Base-by-base conservation (phyloP, 192 early-diverging fungal species). In the Podila verticillata region DNA sequence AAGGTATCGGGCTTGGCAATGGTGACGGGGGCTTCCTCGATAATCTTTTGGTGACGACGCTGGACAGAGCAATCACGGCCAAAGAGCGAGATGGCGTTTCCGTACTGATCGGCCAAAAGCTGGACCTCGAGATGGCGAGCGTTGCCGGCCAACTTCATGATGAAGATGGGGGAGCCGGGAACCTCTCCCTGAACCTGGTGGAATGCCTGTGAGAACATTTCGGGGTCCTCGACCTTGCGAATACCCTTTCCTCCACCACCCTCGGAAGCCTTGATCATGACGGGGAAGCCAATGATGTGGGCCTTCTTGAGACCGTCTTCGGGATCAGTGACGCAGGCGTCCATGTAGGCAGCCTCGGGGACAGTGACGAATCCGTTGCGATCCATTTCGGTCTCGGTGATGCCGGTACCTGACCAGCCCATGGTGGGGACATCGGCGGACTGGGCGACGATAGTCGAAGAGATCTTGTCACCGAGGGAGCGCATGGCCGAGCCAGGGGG, bases 161-260 rank as follows among this genome's bases (percentile, higher is more conserved):
- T 95, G 73, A 99, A 99, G 62, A 99, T 95, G 3, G 96, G 97
- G 10, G 96, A 98, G 20, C 97, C 97, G 12, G 96, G 96, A 20
- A 99, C 95, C 83, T 99, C 97, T 61, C 95, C 92, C 80, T 92
- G 88, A 35, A 96, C 96, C 84, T 99, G 97, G 71, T 86, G 78
- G 81, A 97, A 99, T 1, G 91, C 82, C 48, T 89, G 88, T 7
- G 84, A 79, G 85, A 99, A 99, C 58, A 89, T 84, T 3, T 84
- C 84, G 36, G 89, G 85, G 69, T 89, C 85, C 30, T 95, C 88
- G 17, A 98, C 97, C 84, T 96, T 95, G 70, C 97, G 94, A 82
- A 99, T 99, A 74, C 97, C 97, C 86, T 99, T 99, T 63, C 97
- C 97, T 75, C 97, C 97, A 72, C 97, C 97, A 75, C 97, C 97